phyloP scores from a whole-genome alignment of 148 eudicot species.

The Silene latifolia region DNA sequence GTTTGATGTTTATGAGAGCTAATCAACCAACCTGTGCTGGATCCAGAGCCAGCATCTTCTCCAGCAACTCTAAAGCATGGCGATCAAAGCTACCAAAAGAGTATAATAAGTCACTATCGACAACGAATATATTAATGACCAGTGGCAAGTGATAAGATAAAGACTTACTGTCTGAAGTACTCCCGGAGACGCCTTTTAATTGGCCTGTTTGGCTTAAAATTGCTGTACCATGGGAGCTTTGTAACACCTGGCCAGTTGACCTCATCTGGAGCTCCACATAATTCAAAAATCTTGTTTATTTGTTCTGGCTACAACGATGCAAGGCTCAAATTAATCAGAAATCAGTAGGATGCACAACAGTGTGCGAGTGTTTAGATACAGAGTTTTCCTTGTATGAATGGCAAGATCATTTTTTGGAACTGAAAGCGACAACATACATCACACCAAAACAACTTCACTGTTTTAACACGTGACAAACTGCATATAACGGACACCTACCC shows the following conservation, averaged over 20 bases:
- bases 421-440: neutral
- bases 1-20: neutral
- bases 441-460: too few species aligned
- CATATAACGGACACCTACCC: neutral
- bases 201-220: slow-evolving; percentile 72
- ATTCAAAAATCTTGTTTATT: slow-evolving; percentile 76
- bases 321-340: slow-evolving; percentile 10
- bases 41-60: slow-evolving; percentile 86
- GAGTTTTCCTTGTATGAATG: neutral
- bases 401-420: neutral
- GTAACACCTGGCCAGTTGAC: slow-evolving; percentile 87
- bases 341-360: neutral
- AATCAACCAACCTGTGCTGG: slow-evolving; percentile 60
- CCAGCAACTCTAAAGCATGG: slow-evolving; percentile 81
- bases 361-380: slow-evolving; percentile 6
- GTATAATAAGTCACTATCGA: neutral
- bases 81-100: slow-evolving; percentile 63
- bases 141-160: neutral
- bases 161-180: slow-evolving; percentile 71
- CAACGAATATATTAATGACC: neutral
- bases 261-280: slow-evolving; percentile 94
- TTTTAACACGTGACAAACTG: too few species aligned
- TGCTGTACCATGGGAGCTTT: slow-evolving; percentile 79
- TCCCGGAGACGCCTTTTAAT: slow-evolving; percentile 80
- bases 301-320: slow-evolving; percentile 71